Percentiles rank a stretch among this genome's conserved stretches.
Evolutionary conservation across 768 basidiomycete species (phyloP).

Genomic region (Candolleomyces eurysporus): DNA sequence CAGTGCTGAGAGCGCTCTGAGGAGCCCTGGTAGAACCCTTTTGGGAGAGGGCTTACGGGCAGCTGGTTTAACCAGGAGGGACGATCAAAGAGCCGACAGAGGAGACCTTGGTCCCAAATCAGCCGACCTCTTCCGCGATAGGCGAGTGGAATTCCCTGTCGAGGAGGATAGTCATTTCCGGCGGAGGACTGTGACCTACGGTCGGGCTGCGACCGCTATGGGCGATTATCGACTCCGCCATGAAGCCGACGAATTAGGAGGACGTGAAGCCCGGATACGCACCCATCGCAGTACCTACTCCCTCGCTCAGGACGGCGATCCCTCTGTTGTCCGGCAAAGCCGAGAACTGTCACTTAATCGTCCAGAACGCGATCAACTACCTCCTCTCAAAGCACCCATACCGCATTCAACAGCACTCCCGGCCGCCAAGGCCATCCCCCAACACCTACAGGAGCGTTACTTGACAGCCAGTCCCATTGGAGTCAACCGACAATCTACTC

Average conservation of each 20-base stretch:
- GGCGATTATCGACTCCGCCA: conserved; percentile 40
- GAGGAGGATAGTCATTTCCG: conserved; percentile 32
- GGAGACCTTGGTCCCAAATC: neutral
- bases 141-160: conserved; percentile 31
- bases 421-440: conserved; percentile 12
- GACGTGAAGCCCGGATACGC: conserved; percentile 21
- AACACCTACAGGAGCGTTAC: conserved; percentile 20
- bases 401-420: conserved; percentile 15
- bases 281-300: conserved; percentile 41
- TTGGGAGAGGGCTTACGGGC: conserved; percentile 69
- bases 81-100: conserved; percentile 10
- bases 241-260: conserved; percentile 17
- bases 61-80: conserved; percentile 54
- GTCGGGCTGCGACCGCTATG: conserved; percentile 57
- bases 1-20: conserved; percentile 65
- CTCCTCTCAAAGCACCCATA: conserved; percentile 17
- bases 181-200: conserved; percentile 19
- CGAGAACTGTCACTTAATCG: conserved; percentile 10
- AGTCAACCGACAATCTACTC: conserved; percentile 18
- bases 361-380: conserved; percentile 5
- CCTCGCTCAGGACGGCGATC: conserved; percentile 21
- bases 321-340: conserved; percentile 10
- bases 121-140: conserved; percentile 26
- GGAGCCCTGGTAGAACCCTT: conserved; percentile 49
- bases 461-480: conserved; percentile 24